Conservation (phyloP, 345 rosid genomes). For the Murraya koenigii region DNA sequence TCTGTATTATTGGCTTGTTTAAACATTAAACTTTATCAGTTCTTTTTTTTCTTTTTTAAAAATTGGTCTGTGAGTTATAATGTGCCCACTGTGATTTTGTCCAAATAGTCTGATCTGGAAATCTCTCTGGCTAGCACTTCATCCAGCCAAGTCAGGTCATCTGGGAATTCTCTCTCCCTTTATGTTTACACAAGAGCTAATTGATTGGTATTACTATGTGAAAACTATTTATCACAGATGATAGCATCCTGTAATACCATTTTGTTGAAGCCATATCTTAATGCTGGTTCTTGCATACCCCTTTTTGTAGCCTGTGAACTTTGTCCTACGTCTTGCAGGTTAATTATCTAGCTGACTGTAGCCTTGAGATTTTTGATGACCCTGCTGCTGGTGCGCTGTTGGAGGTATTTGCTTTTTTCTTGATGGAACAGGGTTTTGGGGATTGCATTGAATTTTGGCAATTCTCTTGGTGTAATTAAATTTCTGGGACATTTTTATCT, state of each 20-base stretch:
- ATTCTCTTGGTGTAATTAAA: neutral
- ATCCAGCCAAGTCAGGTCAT: neutral
- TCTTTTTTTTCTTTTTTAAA: neutral
- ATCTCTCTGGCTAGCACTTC: neutral
- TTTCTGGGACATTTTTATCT: neutral
- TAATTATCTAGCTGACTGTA: conserved; percentile 82
- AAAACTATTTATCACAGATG: neutral
- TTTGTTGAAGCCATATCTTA: neutral
- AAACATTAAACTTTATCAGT: neutral
- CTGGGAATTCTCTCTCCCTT: neutral
- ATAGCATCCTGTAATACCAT: neutral
- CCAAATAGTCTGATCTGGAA: neutral
- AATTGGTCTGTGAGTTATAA: neutral
- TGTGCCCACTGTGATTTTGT: neutral
- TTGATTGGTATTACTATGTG: neutral
- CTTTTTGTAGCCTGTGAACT: conserved; percentile 2
- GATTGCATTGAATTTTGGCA: neutral
- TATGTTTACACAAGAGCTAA: neutral
- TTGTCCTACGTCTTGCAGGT: conserved; percentile 38
- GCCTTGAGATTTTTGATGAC: conserved; percentile 87
- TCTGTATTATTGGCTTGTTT: neutral
- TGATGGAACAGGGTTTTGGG: neutral
- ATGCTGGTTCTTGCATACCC: neutral
- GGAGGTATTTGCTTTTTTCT: conserved; percentile 51
- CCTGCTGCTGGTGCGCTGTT: conserved; percentile 77